These are phyloP conservation scores for Ajuga reptans DNA, from an alignment of 305 asterid species.

Conservation along the genomic window DNA sequence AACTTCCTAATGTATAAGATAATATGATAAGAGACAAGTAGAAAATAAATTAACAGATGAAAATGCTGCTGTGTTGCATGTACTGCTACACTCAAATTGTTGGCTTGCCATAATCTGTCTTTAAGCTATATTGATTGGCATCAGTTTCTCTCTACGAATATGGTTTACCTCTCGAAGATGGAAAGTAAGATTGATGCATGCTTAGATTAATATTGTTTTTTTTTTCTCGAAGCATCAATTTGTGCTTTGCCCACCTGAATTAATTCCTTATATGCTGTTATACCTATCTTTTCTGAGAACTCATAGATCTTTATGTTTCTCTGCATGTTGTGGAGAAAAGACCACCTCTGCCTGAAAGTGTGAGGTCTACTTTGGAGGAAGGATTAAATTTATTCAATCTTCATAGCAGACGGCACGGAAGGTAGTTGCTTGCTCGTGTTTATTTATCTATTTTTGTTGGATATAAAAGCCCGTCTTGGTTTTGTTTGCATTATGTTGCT, in stretches of 20 bases:
- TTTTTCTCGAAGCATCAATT: not conserved
- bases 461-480: slow-evolving; percentile 1
- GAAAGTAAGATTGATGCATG: not conserved
- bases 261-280: slow-evolving; percentile 1
- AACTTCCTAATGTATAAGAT: not conserved
- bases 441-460: slow-evolving; percentile 3
- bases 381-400: slow-evolving; percentile 72
- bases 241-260: not conserved
- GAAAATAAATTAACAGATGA: not conserved
- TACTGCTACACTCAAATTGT: not conserved
- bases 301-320: slow-evolving; percentile 24
- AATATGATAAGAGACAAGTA: not conserved
- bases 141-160: not conserved
- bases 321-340: slow-evolving; percentile 43
- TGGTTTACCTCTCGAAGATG: not conserved
- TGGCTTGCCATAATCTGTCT: not conserved
- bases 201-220: not conserved
- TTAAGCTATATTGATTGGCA: not conserved
- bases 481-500: not conserved
- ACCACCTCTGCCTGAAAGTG: slow-evolving; percentile 65
- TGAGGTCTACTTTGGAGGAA: slow-evolving; percentile 68
- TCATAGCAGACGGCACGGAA: slow-evolving; percentile 62
- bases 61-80: not conserved
- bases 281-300: slow-evolving; percentile 18
- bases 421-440: slow-evolving; percentile 33